phyloP scores from a whole-genome alignment of 2,329 filamentous ascomycete species.

The Scedosporium minutisporum region DNA sequence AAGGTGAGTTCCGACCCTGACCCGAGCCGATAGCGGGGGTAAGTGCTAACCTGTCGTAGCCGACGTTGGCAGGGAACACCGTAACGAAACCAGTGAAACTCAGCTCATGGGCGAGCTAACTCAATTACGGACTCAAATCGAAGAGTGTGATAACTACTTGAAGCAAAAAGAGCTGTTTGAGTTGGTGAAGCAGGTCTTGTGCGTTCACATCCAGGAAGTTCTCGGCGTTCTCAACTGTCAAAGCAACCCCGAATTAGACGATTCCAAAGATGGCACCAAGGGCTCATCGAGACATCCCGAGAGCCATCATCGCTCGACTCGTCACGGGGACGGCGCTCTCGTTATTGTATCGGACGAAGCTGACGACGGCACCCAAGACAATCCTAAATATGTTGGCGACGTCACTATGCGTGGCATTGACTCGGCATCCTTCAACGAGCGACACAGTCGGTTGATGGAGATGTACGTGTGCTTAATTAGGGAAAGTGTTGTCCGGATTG shows the following conservation, averaged over 20 bases:
- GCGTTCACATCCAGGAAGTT: slow-evolving; percentile 40
- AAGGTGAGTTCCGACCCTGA: no score
- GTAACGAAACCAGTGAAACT: slow-evolving; percentile 33
- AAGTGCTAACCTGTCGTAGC: no score
- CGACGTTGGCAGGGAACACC: slow-evolving; percentile 27
- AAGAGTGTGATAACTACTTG: slow-evolving; percentile 7
- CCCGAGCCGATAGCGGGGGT: no score
- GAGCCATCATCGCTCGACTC: not conserved
- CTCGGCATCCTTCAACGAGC: slow-evolving; percentile 34
- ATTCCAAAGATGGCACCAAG: slow-evolving; percentile 7
- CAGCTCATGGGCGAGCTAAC: slow-evolving; percentile 22
- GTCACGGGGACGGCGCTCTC: not conserved
- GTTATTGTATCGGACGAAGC: no score
- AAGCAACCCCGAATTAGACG: slow-evolving; percentile 14
- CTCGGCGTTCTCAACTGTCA: slow-evolving; percentile 33
- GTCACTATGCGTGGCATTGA: slow-evolving; percentile 34
- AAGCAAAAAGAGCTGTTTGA: slow-evolving; percentile 16
- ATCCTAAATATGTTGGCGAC: not conserved
- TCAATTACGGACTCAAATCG: not conserved
- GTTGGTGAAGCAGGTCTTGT: slow-evolving; percentile 34
- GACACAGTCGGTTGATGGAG: slow-evolving; percentile 39
- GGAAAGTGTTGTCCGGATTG: not conserved
- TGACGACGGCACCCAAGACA: no score
- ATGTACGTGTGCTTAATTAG: slow-evolving; percentile 33
- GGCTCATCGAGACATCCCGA: not conserved